phyloP scores from a whole-genome alignment of 257 asterid genomes.

The Perilla frutescens region DNA sequence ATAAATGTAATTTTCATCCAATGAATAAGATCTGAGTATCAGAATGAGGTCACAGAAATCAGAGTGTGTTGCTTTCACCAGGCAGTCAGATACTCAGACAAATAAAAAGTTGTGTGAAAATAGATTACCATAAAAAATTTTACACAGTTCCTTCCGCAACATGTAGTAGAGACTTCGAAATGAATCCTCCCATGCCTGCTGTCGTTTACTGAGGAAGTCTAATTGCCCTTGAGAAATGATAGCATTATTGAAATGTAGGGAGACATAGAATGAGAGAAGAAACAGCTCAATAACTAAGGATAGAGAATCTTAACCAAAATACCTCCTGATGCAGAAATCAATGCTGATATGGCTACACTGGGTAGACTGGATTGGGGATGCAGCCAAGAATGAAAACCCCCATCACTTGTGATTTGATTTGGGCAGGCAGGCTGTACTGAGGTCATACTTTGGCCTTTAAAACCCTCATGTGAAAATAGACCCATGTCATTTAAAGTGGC shows the following conservation, averaged over 20 bases:
- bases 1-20: not conserved
- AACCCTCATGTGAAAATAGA: conserved; percentile 43
- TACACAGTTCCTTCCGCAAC: conserved; percentile 77
- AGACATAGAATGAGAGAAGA: conserved; percentile 16
- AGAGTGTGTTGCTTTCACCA: conserved; percentile 14
- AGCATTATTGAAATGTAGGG: conserved; percentile 21
- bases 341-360: conserved; percentile 72
- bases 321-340: conserved; percentile 76
- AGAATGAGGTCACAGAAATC: conserved; percentile 10
- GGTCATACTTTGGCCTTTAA: conserved; percentile 38
- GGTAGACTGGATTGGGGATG: conserved; percentile 90
- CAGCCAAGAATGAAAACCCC: conserved; percentile 74
- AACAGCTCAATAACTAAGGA: conserved; percentile 24
- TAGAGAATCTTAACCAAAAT: conserved; percentile 31
- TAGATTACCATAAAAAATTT: conserved; percentile 80
- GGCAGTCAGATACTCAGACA: not conserved
- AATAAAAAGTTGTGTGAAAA: conserved; percentile 1
- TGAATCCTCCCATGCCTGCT: conserved; percentile 86
- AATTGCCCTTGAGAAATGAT: conserved; percentile 54
- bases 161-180: conserved; percentile 89
- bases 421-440: conserved; percentile 49
- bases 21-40: conserved; percentile 11
- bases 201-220: conserved; percentile 80
- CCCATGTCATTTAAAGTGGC: conserved; percentile 48
- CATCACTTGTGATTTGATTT: conserved; percentile 33